phyloP scores from a whole-genome alignment of 2,329 filamentous ascomycete genomes.

The Diplodia scrobiculata region DNA sequence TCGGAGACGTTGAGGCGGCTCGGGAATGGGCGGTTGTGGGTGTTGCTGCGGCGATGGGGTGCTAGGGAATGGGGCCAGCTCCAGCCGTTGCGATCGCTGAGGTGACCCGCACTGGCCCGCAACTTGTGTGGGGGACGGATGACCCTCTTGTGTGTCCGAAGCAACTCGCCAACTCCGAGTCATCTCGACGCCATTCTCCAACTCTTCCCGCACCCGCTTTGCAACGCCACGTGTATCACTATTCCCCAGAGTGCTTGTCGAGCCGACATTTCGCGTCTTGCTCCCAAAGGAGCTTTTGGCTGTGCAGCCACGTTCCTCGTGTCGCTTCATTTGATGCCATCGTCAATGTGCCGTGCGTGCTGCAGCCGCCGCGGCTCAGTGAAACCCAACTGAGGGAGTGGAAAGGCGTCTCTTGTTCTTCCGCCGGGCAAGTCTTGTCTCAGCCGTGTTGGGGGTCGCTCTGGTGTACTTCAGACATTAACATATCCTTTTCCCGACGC shows the following conservation, averaged over 20 bases:
- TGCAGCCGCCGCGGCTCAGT: background rate
- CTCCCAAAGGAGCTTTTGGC: background rate
- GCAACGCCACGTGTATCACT: background rate
- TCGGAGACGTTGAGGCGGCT: background rate
- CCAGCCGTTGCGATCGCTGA: constrained; percentile 1
- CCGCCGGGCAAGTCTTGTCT: background rate
- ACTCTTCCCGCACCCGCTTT: background rate
- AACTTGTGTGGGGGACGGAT: background rate
- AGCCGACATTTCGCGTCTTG: background rate
- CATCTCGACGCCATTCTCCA: background rate
- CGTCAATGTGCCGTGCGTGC: background rate
- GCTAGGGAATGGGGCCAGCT: background rate
- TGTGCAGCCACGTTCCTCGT: background rate
- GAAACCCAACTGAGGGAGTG: background rate
- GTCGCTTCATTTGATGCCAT: background rate
- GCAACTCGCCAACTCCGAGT: background rate
- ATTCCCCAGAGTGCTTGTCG: background rate
- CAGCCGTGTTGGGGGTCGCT: background rate
- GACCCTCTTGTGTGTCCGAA: background rate
- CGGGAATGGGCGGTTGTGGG: background rate
- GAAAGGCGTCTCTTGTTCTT: background rate
- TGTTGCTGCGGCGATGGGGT: background rate
- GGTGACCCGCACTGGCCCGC: background rate
- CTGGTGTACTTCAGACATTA: background rate
- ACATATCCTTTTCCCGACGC: background rate